Percentiles rank a stretch among this genome's conserved stretches.
These are phyloP conservation scores for Coemansia sp. DNA, from an alignment of 192 early-diverging fungal genomes.

Conservation along the genomic window DNA sequence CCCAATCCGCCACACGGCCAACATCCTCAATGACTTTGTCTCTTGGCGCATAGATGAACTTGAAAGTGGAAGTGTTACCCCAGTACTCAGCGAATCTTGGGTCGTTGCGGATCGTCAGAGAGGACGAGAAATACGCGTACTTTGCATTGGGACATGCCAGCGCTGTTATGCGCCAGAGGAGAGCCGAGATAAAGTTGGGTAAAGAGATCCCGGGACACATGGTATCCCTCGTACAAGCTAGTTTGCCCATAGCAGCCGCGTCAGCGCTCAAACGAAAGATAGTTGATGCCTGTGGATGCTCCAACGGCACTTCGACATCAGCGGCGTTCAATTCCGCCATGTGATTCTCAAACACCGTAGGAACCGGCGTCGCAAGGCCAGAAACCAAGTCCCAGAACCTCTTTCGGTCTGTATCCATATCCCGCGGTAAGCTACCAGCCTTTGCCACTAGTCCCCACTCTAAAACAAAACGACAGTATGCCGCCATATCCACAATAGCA, in stretches of 20 bases:
- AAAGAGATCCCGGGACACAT: constrained; percentile 15
- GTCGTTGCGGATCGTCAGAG: constrained; percentile 21
- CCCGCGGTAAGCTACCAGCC: not conserved
- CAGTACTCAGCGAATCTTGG: constrained; percentile 20
- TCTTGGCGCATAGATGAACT: constrained; percentile 2
- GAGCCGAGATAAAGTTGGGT: constrained; percentile 24
- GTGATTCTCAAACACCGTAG: constrained; percentile 12
- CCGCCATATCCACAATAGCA: constrained; percentile 22
- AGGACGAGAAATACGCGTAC: constrained; percentile 22
- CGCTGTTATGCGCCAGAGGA: constrained; percentile 18
- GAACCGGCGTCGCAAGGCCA: not conserved
- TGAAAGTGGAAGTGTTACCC: constrained; percentile 24
- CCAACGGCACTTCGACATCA: not conserved
- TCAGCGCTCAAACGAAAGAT: constrained; percentile 21
- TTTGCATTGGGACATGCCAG: not conserved
- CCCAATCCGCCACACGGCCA: not conserved
- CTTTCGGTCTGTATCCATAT: constrained; percentile 15
- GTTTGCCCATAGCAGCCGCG: not conserved
- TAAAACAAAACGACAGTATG: not conserved
- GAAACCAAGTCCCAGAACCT: constrained; percentile 16
- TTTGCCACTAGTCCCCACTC: constrained; percentile 24
- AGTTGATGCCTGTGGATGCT: not conserved
- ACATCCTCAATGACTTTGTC: not conserved
- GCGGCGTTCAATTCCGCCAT: not conserved
- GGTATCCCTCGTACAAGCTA: not conserved